Conservation (phyloP, 495 filamentous ascomycete species). For the Cenococcum geophilum region DNA sequence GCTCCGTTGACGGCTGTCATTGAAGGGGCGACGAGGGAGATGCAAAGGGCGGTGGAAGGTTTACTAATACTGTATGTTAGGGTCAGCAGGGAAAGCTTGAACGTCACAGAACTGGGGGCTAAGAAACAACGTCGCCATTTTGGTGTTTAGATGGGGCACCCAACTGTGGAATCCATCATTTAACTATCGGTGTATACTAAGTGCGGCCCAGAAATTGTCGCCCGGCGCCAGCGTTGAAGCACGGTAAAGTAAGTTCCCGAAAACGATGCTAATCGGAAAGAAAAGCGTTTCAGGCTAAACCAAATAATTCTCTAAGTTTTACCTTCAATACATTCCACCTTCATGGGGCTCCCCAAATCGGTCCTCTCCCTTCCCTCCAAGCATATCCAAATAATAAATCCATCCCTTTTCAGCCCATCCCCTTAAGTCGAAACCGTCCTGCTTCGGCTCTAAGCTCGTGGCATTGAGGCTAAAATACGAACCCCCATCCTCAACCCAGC, state of each 20-base stretch:
- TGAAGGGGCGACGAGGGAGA: constrained; percentile 63
- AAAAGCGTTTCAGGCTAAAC: no score
- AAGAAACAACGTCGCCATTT: no score
- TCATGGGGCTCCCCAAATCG: not conserved
- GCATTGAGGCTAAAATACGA: constrained; percentile 8
- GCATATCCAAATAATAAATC: constrained; percentile 8
- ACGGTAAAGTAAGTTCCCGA: no score
- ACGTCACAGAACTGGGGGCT: no score
- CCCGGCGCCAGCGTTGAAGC: no score
- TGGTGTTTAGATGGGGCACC: no score
- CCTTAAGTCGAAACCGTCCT: constrained; percentile 9
- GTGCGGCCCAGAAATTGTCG: no score
- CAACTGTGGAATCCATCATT: no score
- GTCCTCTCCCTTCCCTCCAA: not conserved
- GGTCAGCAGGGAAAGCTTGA: constrained; percentile 61
- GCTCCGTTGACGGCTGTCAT: constrained; percentile 61
- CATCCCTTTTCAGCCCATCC: constrained; percentile 13
- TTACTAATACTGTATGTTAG: constrained; percentile 70
- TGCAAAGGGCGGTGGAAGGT: constrained; percentile 70
- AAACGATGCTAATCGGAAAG: no score
- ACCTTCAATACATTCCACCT: constrained; percentile 10
- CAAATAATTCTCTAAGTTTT: no score
- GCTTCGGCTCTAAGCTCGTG: not conserved
- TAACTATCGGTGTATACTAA: no score
- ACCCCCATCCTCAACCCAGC: not conserved